Conservation (phyloP, 2,329 filamentous ascomycete species). For the Epichloe scottii region DNA sequence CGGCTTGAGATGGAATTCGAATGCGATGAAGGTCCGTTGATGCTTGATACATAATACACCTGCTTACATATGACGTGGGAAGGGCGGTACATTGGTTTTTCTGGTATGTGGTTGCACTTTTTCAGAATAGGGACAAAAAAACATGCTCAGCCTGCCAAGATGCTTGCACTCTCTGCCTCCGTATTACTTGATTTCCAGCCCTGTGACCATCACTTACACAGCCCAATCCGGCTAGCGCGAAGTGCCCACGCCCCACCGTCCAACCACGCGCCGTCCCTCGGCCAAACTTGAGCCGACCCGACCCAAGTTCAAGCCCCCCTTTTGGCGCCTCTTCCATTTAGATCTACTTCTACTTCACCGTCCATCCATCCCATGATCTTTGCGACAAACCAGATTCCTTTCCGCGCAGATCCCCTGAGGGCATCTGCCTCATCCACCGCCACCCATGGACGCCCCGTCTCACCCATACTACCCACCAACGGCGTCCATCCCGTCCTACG, state of each 20-base stretch:
- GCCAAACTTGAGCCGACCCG: neutral
- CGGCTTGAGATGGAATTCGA: no score
- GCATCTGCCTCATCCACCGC: neutral
- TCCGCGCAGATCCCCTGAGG: neutral
- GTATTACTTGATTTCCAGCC: no score
- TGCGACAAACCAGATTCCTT: neutral
- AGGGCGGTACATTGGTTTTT: neutral
- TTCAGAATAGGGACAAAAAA: neutral
- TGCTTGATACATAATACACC: no score
- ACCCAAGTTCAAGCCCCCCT: no score
- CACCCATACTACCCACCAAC: constrained; percentile 40
- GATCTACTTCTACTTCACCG: no score
- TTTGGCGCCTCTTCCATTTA: no score
- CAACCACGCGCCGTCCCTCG: neutral
- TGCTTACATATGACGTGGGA: neutral
- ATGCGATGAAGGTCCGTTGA: no score
- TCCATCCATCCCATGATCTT: no score
- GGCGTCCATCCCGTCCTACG: constrained; percentile 31
- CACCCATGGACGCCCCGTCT: neutral
- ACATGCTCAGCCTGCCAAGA: neutral
- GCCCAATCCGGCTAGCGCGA: neutral
- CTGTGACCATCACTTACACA: neutral
- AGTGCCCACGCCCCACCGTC: neutral
- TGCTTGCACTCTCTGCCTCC: neutral
- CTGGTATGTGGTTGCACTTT: neutral